Evolutionary conservation across 78 protist species (phyloP).

Genomic region (Dictyostelium capitatum): DNA sequence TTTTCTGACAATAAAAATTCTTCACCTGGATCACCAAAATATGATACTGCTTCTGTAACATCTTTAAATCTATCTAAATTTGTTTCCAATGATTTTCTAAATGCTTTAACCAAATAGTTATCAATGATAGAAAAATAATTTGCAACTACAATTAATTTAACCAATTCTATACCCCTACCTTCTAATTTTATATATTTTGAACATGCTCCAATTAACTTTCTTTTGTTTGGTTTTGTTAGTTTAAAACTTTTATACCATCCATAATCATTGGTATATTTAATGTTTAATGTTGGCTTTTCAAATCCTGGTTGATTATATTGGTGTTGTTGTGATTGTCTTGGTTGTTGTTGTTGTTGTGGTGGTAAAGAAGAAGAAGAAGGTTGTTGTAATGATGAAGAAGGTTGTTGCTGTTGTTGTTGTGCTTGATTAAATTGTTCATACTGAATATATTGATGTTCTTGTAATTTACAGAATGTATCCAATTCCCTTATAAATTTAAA

Average conservation of each 20-base stretch:
- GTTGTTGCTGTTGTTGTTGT: not conserved
- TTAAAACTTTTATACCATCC: conserved; percentile 11
- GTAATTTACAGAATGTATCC: not conserved
- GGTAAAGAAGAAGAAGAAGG: not conserved
- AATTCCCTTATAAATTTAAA: not conserved
- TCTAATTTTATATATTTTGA: not conserved
- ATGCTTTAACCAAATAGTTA: conserved; percentile 16
- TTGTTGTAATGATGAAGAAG: no score
- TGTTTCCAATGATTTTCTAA: conserved; percentile 7
- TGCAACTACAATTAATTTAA: not conserved
- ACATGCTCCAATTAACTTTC: not conserved
- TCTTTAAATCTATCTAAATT: not conserved
- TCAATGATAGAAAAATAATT: conserved; percentile 31
- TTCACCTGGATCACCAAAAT: not conserved
- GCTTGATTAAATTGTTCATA: not conserved
- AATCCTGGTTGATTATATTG: not conserved
- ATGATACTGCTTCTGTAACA: not conserved
- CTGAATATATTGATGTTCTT: not conserved
- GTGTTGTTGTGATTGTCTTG: not conserved
- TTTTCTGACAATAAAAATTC: not conserved
- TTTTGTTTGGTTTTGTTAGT: not conserved
- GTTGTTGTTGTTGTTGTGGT: not conserved
- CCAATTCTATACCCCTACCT: not conserved
- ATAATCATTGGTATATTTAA: not conserved
- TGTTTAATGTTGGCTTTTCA: not conserved